Evolutionary conservation across 2,329 filamentous ascomycete species (phyloP).

Genomic region (Cryphonectria parasitica): DNA sequence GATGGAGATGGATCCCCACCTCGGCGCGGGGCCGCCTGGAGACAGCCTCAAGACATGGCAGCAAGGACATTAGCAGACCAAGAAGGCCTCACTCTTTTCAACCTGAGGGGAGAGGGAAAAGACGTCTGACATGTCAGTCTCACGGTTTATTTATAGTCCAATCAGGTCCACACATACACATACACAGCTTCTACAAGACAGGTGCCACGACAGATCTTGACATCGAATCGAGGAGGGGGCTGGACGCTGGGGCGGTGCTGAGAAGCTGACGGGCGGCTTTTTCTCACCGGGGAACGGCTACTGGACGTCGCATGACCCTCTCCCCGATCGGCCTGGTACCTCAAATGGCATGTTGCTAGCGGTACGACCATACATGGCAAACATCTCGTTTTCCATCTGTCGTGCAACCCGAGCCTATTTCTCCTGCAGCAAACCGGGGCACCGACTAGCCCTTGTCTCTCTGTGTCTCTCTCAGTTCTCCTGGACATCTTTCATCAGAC

Average conservation of each 20-base stretch:
- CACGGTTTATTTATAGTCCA: background rate
- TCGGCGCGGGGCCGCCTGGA: background rate
- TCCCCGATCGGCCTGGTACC: background rate
- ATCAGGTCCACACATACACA: background rate
- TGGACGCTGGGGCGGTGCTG: background rate
- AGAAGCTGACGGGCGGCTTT: background rate
- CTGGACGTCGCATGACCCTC: slow-evolving; percentile 12
- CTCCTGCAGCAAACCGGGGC: slow-evolving; percentile 26
- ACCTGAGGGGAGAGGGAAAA: background rate
- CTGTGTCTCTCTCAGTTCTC: background rate
- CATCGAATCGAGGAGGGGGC: background rate
- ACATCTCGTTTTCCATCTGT: slow-evolving; percentile 9
- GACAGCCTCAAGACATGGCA: background rate
- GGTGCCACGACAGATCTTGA: background rate
- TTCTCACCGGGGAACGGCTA: background rate
- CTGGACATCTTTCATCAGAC: slow-evolving; percentile 18
- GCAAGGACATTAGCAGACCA: background rate
- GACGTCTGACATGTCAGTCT: slow-evolving; percentile 1
- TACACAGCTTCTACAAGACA: background rate
- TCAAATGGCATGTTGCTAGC: slow-evolving; percentile 17
- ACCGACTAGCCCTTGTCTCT: slow-evolving; percentile 9
- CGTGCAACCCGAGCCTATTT: slow-evolving; percentile 12
- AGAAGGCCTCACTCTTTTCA: background rate
- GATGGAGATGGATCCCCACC: background rate
- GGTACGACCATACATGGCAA: slow-evolving; percentile 20